Base-by-base conservation (phyloP, 1,284 basidiomycete species). In the Dichomitus squalens region DNA sequence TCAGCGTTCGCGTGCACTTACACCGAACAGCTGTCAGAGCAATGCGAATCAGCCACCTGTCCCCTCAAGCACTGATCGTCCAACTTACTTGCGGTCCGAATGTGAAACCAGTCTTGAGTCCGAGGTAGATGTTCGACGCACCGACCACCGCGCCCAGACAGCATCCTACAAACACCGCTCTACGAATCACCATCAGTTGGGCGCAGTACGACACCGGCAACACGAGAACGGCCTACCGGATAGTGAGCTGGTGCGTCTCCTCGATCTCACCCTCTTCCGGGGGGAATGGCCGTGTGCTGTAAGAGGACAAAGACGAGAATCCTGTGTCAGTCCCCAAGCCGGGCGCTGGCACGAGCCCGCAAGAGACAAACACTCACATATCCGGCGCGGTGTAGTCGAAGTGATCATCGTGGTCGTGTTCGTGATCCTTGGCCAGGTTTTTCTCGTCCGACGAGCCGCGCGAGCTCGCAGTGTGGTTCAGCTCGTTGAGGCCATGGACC, bases 21-120 rank as follows among this genome's bases (percentile, higher is more conserved):
- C 65, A 59, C 84, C 86, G 64, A 88, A 87, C 14, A 87, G 73
- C 59, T 66, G 50, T n/a, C 27, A 47, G 16, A 20, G 16, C 33
- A 2, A n/a, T 16, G 35, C 27, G n/a, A 25, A 48, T 56, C 41
- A 57, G 56, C n/a, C n/a, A n/a, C n/a, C n/a, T n/a, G n/a, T n/a
- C n/a, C n/a, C n/a, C n/a, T n/a, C n/a, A n/a, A n/a, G n/a, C n/a
- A n/a, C n/a, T n/a, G n/a, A n/a, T n/a, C n/a, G n/a, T n/a, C n/a
- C n/a, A 12, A 57, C 59, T 27, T 40, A 66, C 65, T 52, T 84
- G 81, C 44, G 84, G 81, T 38, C 83, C 86, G 65, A 87, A 87
- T 16, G 84, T 87, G 67, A 86, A 84, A 33, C 86, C 85, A 1
- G 85, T 87, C 75, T 89, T 89, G 59, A 89, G 70, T 47, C 87